A percentile compares a stretch with the other conserved stretches of the same genome.
Conservation (phyloP, 257 asterid species). For the Solanum chiquidenum region DNA sequence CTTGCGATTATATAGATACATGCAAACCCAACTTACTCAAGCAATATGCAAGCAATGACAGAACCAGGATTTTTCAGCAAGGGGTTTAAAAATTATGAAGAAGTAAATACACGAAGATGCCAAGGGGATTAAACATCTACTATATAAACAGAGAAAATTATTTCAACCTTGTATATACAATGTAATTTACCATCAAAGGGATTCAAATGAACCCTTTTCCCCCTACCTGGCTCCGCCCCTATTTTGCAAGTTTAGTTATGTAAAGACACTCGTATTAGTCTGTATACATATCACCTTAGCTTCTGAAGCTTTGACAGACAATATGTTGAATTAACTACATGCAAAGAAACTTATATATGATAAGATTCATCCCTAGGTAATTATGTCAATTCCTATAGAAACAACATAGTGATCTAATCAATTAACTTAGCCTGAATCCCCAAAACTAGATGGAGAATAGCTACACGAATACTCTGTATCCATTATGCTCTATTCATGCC, state of each 20-base stretch:
- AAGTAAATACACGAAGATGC: not conserved
- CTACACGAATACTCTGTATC: not conserved
- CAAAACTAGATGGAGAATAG: not conserved
- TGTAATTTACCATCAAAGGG: not conserved
- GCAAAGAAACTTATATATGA: not conserved
- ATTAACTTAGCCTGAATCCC: not conserved
- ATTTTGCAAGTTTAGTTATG: not conserved
- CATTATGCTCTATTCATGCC: not conserved
- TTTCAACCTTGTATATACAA: too few relatives aligned
- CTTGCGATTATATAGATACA: not conserved
- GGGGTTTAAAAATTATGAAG: not conserved
- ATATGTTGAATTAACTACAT: not conserved
- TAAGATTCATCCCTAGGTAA: not conserved
- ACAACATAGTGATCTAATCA: not conserved
- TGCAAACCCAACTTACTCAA: not conserved
- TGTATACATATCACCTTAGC: not conserved
- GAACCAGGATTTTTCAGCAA: not conserved
- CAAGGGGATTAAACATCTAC: not conserved
- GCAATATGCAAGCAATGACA: not conserved
- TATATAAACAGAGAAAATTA: too few relatives aligned
- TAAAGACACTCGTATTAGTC: not conserved
- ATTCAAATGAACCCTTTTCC: too few relatives aligned
- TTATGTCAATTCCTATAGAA: not conserved
- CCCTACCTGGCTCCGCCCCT: not conserved
- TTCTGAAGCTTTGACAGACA: not conserved